phyloP scores from a whole-genome alignment of 225 moss, liverwort and hornwort genomes.

The Thuidium tamariscinum region DNA sequence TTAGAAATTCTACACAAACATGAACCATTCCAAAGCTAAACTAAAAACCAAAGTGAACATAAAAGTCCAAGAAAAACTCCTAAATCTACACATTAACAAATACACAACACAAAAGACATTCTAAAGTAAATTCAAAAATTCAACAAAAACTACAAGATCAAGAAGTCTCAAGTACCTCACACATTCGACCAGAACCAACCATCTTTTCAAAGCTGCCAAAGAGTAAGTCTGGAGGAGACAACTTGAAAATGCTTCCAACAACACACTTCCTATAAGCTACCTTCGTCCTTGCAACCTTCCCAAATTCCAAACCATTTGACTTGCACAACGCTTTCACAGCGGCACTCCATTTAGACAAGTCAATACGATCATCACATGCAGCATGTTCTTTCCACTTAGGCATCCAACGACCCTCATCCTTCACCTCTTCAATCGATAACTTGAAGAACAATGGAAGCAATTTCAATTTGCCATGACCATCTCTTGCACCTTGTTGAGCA shows the following conservation, averaged over 20 bases:
- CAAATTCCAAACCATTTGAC: neutral
- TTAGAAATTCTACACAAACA: neutral
- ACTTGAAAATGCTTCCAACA: neutral
- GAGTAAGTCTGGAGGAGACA: neutral
- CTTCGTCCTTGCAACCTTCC: neutral
- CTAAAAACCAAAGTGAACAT: neutral
- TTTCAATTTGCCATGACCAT: neutral
- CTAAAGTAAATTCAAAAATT: neutral
- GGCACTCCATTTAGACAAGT: neutral
- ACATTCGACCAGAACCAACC: neutral
- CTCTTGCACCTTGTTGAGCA: neutral
- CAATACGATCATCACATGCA: neutral
- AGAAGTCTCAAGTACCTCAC: neutral
- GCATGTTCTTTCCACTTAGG: neutral
- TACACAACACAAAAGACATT: neutral
- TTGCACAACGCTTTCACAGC: neutral
- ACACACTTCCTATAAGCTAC: neutral
- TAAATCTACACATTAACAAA: too few relatives aligned
- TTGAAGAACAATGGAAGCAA: neutral
- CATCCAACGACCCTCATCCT: neutral
- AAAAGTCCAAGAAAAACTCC: neutral
- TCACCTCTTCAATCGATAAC: neutral
- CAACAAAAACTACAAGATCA: neutral
- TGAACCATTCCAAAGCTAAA: rapidly evolving
- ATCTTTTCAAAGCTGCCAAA: neutral